A percentile compares a stretch with the other conserved stretches of the same genome.
Evolutionary conservation across 2,329 filamentous ascomycete genomes (phyloP).

Genomic region (Corynespora cassiicola): DNA sequence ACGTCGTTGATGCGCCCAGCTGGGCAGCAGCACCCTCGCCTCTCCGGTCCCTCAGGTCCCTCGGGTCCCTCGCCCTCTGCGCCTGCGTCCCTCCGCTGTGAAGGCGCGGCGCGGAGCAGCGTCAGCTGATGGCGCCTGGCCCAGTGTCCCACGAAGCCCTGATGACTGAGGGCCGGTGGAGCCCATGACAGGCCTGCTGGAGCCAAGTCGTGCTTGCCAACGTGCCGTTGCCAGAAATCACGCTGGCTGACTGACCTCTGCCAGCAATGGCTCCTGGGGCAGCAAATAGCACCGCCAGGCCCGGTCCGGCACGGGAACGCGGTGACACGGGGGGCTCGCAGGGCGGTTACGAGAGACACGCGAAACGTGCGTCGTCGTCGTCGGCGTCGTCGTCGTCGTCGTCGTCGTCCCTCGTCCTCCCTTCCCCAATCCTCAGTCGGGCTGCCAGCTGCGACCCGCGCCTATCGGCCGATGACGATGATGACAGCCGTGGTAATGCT

Average conservation of each 20-base stretch:
- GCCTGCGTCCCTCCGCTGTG: no score
- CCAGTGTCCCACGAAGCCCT: constrained; percentile 14
- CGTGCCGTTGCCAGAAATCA: no score
- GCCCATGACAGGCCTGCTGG: constrained; percentile 25
- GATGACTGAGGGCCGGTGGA: constrained; percentile 27
- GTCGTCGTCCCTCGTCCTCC: background rate
- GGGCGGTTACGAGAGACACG: constrained; percentile 19
- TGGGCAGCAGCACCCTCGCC: constrained; percentile 17
- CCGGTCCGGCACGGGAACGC: constrained; percentile 21
- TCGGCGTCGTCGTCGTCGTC: constrained; percentile 16
- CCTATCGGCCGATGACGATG: constrained; percentile 55
- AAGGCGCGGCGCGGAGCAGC: constrained; percentile 15
- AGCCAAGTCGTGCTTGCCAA: no score
- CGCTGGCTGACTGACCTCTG: constrained; percentile 29
- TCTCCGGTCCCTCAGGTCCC: no score
- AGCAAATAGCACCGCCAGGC: constrained; percentile 37
- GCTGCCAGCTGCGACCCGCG: no score
- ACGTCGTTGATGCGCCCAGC: constrained; percentile 12
- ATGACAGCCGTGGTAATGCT: no score
- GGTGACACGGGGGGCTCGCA: no score
- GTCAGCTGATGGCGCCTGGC: constrained; percentile 36
- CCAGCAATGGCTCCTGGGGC: constrained; percentile 29
- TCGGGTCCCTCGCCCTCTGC: no score
- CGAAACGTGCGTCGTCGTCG: constrained; percentile 37
- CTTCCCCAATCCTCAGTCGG: no score